Base-by-base conservation (phyloP, 441 rosid genomes). In the Gossypium davidsonii region DNA sequence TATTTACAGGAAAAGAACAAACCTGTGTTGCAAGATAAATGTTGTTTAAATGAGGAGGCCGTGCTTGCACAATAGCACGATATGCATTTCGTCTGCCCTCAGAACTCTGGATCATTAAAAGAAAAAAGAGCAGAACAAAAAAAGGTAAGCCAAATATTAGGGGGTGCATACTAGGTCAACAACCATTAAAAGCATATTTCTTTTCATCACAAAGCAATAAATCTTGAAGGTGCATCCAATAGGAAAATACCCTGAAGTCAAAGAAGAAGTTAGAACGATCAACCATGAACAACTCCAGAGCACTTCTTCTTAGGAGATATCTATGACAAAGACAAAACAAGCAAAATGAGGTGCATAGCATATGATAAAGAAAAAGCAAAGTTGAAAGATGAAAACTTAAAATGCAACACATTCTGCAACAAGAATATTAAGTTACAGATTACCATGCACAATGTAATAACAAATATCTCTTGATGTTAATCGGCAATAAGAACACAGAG, bases 21-120 rank as follows among this genome's bases (percentile, higher is more conserved):
- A 96, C 99, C 99, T 94, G 99, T 68, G 98, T 94, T 67, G 98
- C 99, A 62, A 96, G 84, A 84, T 96, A 91, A 77, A 96, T 83
- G 79, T 96, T 90, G 84, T 91, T 96, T 72, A 96, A 82, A 84
- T 91, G 92, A 79, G 97, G 95, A 76, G 99, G 99, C 56, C 76
- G 87, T 52, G 85, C 87, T 83, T 96, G 99, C 76, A 92, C 96
- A 39, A 96, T 91, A 77, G 99, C 92, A 75, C 95, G 97, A 83
- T 96, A 94, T 18, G 96, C 97, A 85, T 91, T 92, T 85, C 85
- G 88, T 76, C 98, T 84, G 56, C 92, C 92, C 85, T 94, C 98
- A 5, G 90, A 83, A 83, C 85, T 86, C 99, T 96, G 84, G 67
- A 44, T 72, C 73, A 49, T 25, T 67, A 60, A 26, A 11, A 10